Conservation (phyloP, 768 basidiomycete genomes). For the Pisolithus albus region DNA sequence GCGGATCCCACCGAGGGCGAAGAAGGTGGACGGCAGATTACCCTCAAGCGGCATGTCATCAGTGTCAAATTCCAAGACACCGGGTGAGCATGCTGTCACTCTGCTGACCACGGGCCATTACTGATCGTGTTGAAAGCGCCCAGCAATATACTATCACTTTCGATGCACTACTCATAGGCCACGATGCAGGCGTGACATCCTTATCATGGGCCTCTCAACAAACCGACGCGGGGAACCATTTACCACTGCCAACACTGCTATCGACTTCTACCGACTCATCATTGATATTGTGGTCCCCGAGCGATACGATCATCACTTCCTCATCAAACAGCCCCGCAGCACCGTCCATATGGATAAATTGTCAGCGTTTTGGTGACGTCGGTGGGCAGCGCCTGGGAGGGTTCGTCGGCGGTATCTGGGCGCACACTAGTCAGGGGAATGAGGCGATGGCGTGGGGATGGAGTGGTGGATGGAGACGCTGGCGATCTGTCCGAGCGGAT, state of each 20-base stretch:
- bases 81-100: conserved; percentile 10
- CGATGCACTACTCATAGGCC: conserved; percentile 92
- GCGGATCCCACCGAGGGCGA: conserved; percentile 63
- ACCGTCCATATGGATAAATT: conserved; percentile 78
- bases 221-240: conserved; percentile 7
- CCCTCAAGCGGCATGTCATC: conserved; percentile 78
- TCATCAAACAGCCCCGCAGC: conserved; percentile 34
- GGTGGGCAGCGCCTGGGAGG: conserved; percentile 88
- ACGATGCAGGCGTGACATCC: conserved; percentile 88
- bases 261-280: conserved; percentile 95
- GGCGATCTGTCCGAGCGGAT: conserved; percentile 42
- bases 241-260: conserved; percentile 50
- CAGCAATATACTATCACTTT: conserved; percentile 75
- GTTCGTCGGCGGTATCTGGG: conserved; percentile 90
- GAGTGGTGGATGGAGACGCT: conserved; percentile 91
- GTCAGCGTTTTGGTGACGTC: conserved; percentile 89
- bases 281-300: conserved; percentile 89
- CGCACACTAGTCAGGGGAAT: conserved; percentile 34
- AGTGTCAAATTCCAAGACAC: conserved; percentile 45
- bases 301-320: conserved; percentile 35
- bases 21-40: conserved; percentile 81
- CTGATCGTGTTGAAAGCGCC: conserved; percentile 21
- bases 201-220: conserved; percentile 68
- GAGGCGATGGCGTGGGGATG: conserved; percentile 86
- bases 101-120: conserved; percentile 22